These are phyloP conservation scores for Brassica rapa DNA, from an alignment of 345 rosid genomes.

Conservation along the genomic window DNA sequence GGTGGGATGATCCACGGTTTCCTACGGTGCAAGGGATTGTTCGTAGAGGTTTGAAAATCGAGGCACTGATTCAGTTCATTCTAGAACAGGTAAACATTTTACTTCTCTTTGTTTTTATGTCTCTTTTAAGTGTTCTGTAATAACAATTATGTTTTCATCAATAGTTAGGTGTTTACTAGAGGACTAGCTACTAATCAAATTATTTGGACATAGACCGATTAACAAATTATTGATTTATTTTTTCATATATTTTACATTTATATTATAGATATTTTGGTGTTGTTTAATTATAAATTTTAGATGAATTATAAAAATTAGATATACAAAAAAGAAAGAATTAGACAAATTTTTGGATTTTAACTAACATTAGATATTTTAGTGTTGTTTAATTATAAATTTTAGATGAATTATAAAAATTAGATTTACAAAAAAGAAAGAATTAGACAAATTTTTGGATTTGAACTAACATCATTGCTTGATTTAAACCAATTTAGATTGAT, in stretches of 20 bases:
- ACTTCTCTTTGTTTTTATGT: slow-evolving; percentile 2
- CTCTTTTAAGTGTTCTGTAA: not conserved
- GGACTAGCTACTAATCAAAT: not conserved
- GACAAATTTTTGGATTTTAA: not conserved
- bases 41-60: slow-evolving; percentile 85
- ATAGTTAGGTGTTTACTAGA: not conserved
- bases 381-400: no score
- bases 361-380: not conserved
- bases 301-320: no score
- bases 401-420: no score
- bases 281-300: no score
- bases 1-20: slow-evolving; percentile 98
- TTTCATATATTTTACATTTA: not conserved
- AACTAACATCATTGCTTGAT: not conserved
- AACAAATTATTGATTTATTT: not conserved
- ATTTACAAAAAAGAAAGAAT: not conserved
- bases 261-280: not conserved
- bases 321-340: not conserved
- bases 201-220: no score
- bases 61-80: slow-evolving; percentile 89
- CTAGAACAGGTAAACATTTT: slow-evolving; percentile 72
- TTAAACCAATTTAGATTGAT: not conserved
- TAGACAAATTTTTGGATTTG: not conserved
- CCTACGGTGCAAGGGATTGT: slow-evolving; percentile 99
- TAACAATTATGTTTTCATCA: not conserved